Conservation (phyloP, 768 basidiomycete genomes). For the Xerocomellus chrysenteron region DNA sequence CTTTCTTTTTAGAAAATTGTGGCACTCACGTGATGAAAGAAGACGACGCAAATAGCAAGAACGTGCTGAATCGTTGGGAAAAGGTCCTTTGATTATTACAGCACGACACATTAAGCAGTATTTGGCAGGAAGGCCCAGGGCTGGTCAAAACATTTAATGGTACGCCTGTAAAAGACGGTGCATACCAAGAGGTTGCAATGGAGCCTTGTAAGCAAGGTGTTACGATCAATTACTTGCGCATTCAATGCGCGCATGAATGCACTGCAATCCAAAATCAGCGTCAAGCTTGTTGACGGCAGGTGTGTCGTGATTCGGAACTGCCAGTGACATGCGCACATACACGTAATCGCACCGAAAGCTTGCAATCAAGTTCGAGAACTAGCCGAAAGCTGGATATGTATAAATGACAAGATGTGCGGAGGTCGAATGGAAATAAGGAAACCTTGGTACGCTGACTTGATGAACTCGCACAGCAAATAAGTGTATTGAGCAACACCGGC, state of each 20-base stretch:
- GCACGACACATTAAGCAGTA: constrained; percentile 10
- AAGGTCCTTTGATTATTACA: neutral
- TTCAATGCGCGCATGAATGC: constrained; percentile 25
- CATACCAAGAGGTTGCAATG: constrained; percentile 65
- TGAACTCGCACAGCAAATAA: constrained; percentile 32
- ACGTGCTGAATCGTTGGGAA: constrained; percentile 17
- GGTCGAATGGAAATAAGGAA: constrained; percentile 24
- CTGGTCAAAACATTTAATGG: too few species aligned
- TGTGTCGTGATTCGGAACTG: constrained; percentile 6
- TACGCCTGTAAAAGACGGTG: constrained; percentile 43
- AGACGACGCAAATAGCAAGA: constrained; percentile 45
- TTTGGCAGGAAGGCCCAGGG: neutral
- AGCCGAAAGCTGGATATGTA: constrained; percentile 20
- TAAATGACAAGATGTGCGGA: constrained; percentile 14
- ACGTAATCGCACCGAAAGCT: constrained; percentile 35
- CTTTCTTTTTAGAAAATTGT: constrained; percentile 5
- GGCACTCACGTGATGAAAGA: constrained; percentile 60
- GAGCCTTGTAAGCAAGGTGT: constrained; percentile 50
- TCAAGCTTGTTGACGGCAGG: constrained; percentile 7
- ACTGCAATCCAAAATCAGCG: constrained; percentile 9
- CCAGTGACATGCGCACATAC: constrained; percentile 34
- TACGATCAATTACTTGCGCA: constrained; percentile 41
- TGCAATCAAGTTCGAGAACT: constrained; percentile 31
- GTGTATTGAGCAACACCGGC: constrained; percentile 44
- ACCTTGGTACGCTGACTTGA: constrained; percentile 38